Evolutionary conservation across 164 flowering plant species (phyloP), one percentile per base, ranked within the genome.

Genomic region (Dillenia turbinata): DNA sequence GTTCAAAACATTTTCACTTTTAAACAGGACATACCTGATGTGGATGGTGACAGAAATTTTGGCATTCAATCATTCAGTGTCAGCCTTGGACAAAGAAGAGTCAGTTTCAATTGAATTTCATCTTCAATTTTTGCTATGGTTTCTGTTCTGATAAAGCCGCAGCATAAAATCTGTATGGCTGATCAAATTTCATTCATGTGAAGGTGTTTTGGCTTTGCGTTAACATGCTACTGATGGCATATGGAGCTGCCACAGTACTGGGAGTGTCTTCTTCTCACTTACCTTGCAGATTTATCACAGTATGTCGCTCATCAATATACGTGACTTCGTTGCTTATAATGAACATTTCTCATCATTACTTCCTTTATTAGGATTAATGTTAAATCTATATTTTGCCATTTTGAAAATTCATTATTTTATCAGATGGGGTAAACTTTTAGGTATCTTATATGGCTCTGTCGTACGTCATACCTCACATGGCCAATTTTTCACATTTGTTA

Each of bases 141-240:
- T 19, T 19, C 1, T 19, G 22, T 19, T 19, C 22, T 19, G 22
- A 19, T 19, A 19, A 19, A 19, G 22, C 22, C 22, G 22, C 22
- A 1, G 22, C 1, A 19, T 19, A 19, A 19, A 19, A 1, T 19
- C 22, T 19, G 1, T 19, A 1, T 19, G 1, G 22, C 22, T 19
- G 22, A 19, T 19, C 50, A 44, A 49, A 9, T 46, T 46, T 47
- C n/a, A 14, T 26, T 47, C 12, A 50, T 57, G 10, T 26, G 3
- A 68, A 83, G 84, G 81, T 84, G 9, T 84, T 79, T 43, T 79
- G 88, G 88, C 67, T 79, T 44, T 84, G 85, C 64, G 74, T 81
- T 46, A 54, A 49, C 19, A 45, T 81, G 64, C 63, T 84, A 54
- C 55, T 71, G 60, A 61, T 69, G 47, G 88, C 81, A 15, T 84